A percentile compares a stretch with the other conserved stretches of the same genome.
Evolutionary conservation across 208 protist species (phyloP).

Genomic region (Leishmania aethiopica): DNA sequence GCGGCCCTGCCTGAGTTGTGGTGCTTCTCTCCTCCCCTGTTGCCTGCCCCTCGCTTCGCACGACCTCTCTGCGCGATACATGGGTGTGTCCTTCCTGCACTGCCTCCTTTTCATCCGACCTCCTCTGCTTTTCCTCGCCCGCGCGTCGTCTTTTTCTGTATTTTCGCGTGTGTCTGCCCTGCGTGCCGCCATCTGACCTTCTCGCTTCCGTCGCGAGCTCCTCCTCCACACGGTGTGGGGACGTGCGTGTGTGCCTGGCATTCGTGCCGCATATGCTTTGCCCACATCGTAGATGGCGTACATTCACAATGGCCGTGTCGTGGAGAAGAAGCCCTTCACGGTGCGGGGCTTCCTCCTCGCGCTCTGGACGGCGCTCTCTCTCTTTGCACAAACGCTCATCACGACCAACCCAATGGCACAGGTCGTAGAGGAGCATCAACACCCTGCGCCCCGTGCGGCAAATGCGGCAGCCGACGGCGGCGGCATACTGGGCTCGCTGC

Average conservation of each 20-base stretch:
- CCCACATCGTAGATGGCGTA: slow-evolving; percentile 50
- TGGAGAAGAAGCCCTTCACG: slow-evolving; percentile 79
- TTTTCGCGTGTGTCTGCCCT: background rate
- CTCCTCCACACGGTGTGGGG: background rate
- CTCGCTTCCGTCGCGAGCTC: background rate
- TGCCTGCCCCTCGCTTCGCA: background rate
- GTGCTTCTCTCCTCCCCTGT: background rate
- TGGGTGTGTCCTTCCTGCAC: too few relatives aligned
- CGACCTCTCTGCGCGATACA: background rate
- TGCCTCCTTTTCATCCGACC: background rate
- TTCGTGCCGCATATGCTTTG: too few relatives aligned
- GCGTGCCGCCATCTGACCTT: too few relatives aligned
- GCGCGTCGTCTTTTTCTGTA: slow-evolving; percentile 5
- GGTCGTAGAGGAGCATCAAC: slow-evolving; percentile 46
- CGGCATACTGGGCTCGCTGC: slow-evolving; percentile 3
- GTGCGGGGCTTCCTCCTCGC: slow-evolving; percentile 48
- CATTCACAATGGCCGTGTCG: slow-evolving; percentile 72
- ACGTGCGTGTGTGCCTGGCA: too few relatives aligned
- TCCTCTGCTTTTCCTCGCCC: background rate
- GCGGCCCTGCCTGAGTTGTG: background rate
- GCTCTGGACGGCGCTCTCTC: slow-evolving; percentile 39
- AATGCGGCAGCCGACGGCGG: slow-evolving; percentile 3
- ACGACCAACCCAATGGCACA: slow-evolving; percentile 45
- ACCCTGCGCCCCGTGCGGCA: slow-evolving; percentile 10
- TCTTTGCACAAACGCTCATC: slow-evolving; percentile 78